Conservation (phyloP, 2,329 filamentous ascomycete species). For the Elsinoe batatas region DNA sequence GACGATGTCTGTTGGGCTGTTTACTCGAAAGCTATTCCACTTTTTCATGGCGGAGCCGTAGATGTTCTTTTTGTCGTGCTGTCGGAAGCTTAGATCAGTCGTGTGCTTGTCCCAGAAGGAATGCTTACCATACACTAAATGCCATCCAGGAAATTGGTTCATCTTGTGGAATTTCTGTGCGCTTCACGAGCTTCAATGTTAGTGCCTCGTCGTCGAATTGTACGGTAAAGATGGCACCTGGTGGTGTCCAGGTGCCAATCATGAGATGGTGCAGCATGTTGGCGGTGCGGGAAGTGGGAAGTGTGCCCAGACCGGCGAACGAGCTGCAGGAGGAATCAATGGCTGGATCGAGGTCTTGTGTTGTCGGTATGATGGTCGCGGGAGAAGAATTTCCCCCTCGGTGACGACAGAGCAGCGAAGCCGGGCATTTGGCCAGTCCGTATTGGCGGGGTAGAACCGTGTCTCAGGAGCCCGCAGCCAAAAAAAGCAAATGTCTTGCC, state of each 20-base stretch:
- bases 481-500: neutral
- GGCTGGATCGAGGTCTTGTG: neutral
- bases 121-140: conserved; percentile 56
- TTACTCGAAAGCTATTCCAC: conserved; percentile 73
- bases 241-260: conserved; percentile 81
- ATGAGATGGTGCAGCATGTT: conserved; percentile 82
- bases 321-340: neutral
- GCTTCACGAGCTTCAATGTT: conserved; percentile 64
- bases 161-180: conserved; percentile 68
- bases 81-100: conserved; percentile 17
- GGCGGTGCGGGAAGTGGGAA: neutral
- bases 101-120: neutral
- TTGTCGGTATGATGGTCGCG: conserved; percentile 1
- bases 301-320: neutral
- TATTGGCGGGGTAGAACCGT: neutral
- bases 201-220: conserved; percentile 75
- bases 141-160: conserved; percentile 93
- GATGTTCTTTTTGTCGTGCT: conserved; percentile 74
- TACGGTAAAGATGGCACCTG: conserved; percentile 82
- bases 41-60: conserved; percentile 92
- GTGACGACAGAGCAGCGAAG: neutral
- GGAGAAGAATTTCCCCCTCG: conserved; percentile 8
- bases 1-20: conserved; percentile 63
- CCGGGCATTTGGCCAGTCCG: neutral
- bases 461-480: neutral